These are phyloP conservation scores for Penicillium arizonense DNA, from an alignment of 495 filamentous ascomycete genomes.

Conservation along the genomic window DNA sequence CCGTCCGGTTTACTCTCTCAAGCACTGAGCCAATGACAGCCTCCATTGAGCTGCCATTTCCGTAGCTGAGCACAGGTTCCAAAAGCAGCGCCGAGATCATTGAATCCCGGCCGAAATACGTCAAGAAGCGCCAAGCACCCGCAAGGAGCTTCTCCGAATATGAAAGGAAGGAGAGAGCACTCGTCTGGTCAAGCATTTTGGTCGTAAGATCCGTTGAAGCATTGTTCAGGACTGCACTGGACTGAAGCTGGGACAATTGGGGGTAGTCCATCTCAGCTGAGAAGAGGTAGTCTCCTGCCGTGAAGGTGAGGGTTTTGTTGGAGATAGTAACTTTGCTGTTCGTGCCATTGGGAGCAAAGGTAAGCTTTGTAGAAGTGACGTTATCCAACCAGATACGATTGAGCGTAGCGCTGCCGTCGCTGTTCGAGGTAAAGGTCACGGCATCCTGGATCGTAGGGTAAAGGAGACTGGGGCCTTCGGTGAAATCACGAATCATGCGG, in stretches of 20 bases:
- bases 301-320: constrained; percentile 45
- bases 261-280: constrained; percentile 61
- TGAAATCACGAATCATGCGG: constrained; percentile 59
- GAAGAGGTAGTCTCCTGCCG: constrained; percentile 54
- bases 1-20: constrained; percentile 56
- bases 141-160: constrained; percentile 61
- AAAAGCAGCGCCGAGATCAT: constrained; percentile 60
- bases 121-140: constrained; percentile 66
- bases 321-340: constrained; percentile 29
- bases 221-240: constrained; percentile 48
- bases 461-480: constrained; percentile 55
- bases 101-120: constrained; percentile 65
- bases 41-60: constrained; percentile 55
- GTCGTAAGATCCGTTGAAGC: constrained; percentile 43
- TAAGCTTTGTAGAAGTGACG: constrained; percentile 45
- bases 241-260: constrained; percentile 52
- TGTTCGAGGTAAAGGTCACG: constrained; percentile 31
- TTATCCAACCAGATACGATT: constrained; percentile 62
- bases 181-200: constrained; percentile 42
- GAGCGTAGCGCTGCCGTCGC: constrained; percentile 43
- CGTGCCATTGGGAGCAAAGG: constrained; percentile 32
- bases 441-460: constrained; percentile 51
- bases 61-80: constrained; percentile 55
- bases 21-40: constrained; percentile 59
- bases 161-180: constrained; percentile 60